These are phyloP conservation scores for Brassica juncea DNA, from an alignment of 345 rosid species.

Conservation along the genomic window DNA sequence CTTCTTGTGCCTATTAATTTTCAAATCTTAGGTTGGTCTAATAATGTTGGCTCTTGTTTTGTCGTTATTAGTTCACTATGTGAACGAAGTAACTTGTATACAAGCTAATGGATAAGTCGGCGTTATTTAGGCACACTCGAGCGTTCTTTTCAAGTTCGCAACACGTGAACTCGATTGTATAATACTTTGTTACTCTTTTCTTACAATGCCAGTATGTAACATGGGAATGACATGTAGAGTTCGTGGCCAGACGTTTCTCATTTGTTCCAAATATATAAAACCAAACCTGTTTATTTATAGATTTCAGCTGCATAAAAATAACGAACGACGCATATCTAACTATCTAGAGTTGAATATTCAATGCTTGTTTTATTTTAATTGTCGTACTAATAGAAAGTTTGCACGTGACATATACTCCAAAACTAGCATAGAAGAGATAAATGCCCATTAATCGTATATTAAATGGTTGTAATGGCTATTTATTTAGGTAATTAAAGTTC, in stretches of 20 bases:
- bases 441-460: background rate
- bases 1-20: constrained; percentile 32
- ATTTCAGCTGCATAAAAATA: constrained; percentile 3
- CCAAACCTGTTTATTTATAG: background rate
- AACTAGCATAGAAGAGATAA: constrained; percentile 33
- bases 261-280: background rate
- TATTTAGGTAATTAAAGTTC: background rate
- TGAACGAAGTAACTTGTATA: background rate
- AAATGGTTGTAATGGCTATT: background rate
- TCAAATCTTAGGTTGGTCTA: constrained; percentile 36
- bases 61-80: constrained; percentile 29
- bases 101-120: constrained; percentile 20
- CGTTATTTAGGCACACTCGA: constrained; percentile 25
- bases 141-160: constrained; percentile 20
- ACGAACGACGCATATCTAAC: constrained; percentile 9
- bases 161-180: constrained; percentile 24
- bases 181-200: constrained; percentile 8
- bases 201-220: constrained; percentile 35
- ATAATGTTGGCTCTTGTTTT: constrained; percentile 27
- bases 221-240: constrained; percentile 31
- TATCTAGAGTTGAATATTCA: background rate
- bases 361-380: background rate
- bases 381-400: constrained; percentile 9
- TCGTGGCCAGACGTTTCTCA: constrained; percentile 15
- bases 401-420: constrained; percentile 32